phyloP scores from a whole-genome alignment of 169 alveolate genomes.

The Babesia bovis region DNA sequence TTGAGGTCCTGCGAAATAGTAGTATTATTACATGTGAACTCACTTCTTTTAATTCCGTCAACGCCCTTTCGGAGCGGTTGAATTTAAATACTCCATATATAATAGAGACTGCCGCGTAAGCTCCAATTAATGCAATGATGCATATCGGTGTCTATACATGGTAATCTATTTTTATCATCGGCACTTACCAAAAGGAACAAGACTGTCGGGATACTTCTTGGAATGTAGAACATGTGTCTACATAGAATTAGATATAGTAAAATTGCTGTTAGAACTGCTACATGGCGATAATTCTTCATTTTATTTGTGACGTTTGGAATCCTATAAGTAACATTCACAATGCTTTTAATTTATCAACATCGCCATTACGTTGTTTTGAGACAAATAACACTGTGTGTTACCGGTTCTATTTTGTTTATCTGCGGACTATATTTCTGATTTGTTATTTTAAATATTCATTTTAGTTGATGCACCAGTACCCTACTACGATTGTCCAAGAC shows the following conservation, averaged over 20 bases:
- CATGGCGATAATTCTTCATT: constrained; percentile 4
- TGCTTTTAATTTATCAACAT: no score
- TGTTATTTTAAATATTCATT: no score
- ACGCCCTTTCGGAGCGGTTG: constrained; percentile 47
- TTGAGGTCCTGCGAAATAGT: constrained; percentile 34
- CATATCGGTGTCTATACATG: constrained; percentile 17
- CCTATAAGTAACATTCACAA: no score
- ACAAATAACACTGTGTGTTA: no score
- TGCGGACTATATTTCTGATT: no score
- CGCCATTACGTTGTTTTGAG: no score
- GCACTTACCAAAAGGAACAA: constrained; percentile 26
- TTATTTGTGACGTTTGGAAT: background rate
- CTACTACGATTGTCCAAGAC: no score
- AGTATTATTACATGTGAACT: background rate
- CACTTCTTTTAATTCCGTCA: constrained; percentile 42
- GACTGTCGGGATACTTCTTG: constrained; percentile 4
- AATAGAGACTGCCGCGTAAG: constrained; percentile 14
- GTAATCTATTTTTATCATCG: background rate
- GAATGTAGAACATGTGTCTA: constrained; percentile 2
- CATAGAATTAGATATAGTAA: constrained; percentile 9
- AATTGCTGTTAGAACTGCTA: background rate
- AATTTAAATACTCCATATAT: constrained; percentile 22
- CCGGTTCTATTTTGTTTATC: no score
- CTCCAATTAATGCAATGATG: constrained; percentile 1
- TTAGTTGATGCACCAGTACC: no score